Conservation (phyloP, 1,284 basidiomycete species). For the Puccinia polysora region DNA sequence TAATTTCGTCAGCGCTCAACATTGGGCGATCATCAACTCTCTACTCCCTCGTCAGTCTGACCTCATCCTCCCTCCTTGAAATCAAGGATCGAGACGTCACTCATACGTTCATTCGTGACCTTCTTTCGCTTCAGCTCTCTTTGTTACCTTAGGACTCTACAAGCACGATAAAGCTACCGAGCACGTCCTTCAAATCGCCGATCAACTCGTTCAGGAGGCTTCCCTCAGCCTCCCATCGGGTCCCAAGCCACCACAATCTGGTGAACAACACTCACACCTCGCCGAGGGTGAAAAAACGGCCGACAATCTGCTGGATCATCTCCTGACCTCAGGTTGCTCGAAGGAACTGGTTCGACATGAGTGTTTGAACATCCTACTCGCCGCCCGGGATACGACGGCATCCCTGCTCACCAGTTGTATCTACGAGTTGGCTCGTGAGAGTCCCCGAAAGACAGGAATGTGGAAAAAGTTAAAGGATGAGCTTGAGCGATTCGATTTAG, state of each 20-base stretch:
- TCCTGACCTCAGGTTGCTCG: constrained; percentile 29
- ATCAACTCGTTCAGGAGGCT: constrained; percentile 26
- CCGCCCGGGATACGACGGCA: constrained; percentile 65
- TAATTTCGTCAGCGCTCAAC: constrained; percentile 28
- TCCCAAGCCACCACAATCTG: background rate
- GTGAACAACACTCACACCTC: background rate
- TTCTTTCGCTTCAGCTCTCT: constrained; percentile 13
- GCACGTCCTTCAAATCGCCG: constrained; percentile 11
- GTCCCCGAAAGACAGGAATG: constrained; percentile 59
- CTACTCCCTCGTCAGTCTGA: constrained; percentile 19
- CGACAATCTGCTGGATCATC: constrained; percentile 35
- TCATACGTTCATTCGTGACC: background rate
- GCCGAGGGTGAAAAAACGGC: background rate
- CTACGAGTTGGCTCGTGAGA: constrained; percentile 64
- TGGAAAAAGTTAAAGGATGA: constrained; percentile 61
- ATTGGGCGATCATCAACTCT: constrained; percentile 20
- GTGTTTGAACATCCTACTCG: constrained; percentile 66
- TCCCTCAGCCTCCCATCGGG: background rate
- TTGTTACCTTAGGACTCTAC: constrained; percentile 5
- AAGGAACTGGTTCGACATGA: constrained; percentile 62
- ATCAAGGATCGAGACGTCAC: background rate
- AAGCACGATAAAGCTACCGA: constrained; percentile 10
- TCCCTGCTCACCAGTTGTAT: constrained; percentile 62
- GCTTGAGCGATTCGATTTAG: constrained; percentile 57
- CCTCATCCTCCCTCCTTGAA: background rate